phyloP scores from a whole-genome alignment of 169 alveolate genomes.

The Amoebophrya sp. region DNA sequence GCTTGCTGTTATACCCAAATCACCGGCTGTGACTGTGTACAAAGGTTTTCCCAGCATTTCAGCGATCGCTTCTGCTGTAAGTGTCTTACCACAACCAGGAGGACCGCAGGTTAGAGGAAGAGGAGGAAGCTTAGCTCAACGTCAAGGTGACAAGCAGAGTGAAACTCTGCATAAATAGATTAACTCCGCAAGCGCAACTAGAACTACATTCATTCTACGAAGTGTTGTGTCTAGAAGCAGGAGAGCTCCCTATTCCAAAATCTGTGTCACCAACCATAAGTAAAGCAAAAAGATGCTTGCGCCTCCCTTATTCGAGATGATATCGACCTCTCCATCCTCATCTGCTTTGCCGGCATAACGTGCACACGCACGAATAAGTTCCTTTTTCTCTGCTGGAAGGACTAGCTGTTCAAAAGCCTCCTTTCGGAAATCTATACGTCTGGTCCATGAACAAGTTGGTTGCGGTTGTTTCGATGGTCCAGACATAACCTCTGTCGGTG shows the following conservation, averaged over 20 bases:
- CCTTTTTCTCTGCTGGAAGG: slow-evolving; percentile 37
- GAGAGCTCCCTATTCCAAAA: no score
- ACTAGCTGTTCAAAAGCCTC: slow-evolving; percentile 42
- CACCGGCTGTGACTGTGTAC: slow-evolving; percentile 41
- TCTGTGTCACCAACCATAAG: no score
- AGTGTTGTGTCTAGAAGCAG: no score
- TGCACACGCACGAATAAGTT: slow-evolving; percentile 25
- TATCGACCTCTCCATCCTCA: not conserved
- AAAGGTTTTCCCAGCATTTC: slow-evolving; percentile 43
- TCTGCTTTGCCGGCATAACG: not conserved
- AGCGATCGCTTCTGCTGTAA: slow-evolving; percentile 44
- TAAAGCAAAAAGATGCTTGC: slow-evolving; percentile 39
- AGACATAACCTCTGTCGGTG: not conserved
- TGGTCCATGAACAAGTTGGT: slow-evolving; percentile 32
- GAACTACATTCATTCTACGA: no score
- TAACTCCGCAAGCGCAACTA: no score
- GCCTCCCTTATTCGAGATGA: slow-evolving; percentile 33
- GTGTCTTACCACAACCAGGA: slow-evolving; percentile 44
- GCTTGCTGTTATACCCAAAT: slow-evolving; percentile 42
- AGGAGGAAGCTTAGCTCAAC: no score
- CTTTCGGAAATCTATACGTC: slow-evolving; percentile 34
- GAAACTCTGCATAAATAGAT: no score
- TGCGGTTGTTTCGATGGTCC: not conserved
- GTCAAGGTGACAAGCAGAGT: no score
- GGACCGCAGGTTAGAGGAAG: no score